Base-by-base conservation (phyloP, 768 basidiomycete species). In the Candolleomyces eurysporus region DNA sequence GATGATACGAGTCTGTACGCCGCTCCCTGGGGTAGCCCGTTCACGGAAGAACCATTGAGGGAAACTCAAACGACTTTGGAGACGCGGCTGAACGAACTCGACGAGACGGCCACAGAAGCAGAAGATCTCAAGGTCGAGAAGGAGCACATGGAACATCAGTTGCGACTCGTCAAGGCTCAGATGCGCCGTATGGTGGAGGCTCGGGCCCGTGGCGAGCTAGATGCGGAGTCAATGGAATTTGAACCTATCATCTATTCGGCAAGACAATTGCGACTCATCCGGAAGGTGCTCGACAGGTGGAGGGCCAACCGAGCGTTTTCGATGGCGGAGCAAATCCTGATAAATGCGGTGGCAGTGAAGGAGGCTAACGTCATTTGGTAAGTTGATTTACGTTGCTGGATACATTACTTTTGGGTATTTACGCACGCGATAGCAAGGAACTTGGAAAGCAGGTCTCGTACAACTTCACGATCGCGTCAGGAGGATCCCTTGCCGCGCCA, bases 291-390 rank as follows among this genome's bases (percentile, higher is more conserved):
- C 65, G 88, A 89, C 64, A 86, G 84, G 66, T 99, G 96, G 96
- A 82, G 92, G 64, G 82, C 86, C 0, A 88, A 92, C 73, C 80
- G 90, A 22, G 83, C 90, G 7, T 95, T 97, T 71, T 90, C 89
- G 0, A 96, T 98, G 92, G 93, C 96, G 1, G 96, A 98, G 75
- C 79, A 83, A 31, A 87, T 95, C 22, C 77, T 98, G 56, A 88
- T 90, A 6, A 89, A 84, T 70, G 96, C 96, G 10, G 88, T 95
- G 1, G 71, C 89, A 59, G 79, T 98, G 45, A 96, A 97, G 74
- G 97, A 99, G 75, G 96, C 94, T 5, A 98, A 97, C 72, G 82
- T 98, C 50, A 90, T 97, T 67, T 94, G 92, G 90, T 89, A 64
- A 49, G 82, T 51, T 63, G 51, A 61, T 67, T 61, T 48, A 16